Percentiles rank a stretch among this genome's conserved stretches.
Conservation (phyloP, 106 monocot genomes). For the Dioscorea zingiberensis region DNA sequence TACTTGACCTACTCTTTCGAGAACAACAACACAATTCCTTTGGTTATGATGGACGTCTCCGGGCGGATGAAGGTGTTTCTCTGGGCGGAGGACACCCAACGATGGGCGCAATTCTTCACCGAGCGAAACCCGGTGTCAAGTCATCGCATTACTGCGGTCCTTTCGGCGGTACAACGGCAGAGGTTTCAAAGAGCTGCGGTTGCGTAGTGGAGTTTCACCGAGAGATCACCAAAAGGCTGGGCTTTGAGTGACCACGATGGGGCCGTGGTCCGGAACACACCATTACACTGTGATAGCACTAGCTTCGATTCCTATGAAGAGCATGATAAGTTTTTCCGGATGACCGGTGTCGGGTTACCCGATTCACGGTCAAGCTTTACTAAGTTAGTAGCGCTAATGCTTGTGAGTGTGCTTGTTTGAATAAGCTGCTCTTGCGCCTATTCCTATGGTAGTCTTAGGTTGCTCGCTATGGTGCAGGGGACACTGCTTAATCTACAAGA, state of each 20-base stretch:
- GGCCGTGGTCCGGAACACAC: not conserved
- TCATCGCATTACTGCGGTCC: not conserved
- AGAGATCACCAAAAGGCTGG: not conserved
- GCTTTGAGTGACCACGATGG: not conserved
- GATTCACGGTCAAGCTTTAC: not conserved
- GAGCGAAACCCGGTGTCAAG: too few species aligned
- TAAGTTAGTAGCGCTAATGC: not conserved
- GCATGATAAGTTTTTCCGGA: not conserved
- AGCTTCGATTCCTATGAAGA: not conserved
- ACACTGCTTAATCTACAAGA: constrained; percentile 11
- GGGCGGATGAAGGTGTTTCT: not conserved
- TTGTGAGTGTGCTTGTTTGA: constrained; percentile 5
- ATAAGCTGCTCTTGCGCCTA: constrained; percentile 23
- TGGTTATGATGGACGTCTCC: not conserved
- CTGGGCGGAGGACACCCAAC: too few species aligned
- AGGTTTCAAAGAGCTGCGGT: not conserved
- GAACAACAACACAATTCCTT: too few species aligned
- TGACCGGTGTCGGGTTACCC: constrained; percentile 9
- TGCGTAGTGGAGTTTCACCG: not conserved
- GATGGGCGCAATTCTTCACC: too few species aligned
- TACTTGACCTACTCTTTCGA: too few species aligned
- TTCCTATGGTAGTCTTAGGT: not conserved
- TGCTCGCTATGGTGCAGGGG: constrained; percentile 1
- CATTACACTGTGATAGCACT: not conserved
- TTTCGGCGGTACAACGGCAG: not conserved